Percentiles rank a stretch among this genome's conserved stretches.
phyloP scores from a whole-genome alignment of 2,329 filamentous ascomycete species.

The Penicillium sp. region DNA sequence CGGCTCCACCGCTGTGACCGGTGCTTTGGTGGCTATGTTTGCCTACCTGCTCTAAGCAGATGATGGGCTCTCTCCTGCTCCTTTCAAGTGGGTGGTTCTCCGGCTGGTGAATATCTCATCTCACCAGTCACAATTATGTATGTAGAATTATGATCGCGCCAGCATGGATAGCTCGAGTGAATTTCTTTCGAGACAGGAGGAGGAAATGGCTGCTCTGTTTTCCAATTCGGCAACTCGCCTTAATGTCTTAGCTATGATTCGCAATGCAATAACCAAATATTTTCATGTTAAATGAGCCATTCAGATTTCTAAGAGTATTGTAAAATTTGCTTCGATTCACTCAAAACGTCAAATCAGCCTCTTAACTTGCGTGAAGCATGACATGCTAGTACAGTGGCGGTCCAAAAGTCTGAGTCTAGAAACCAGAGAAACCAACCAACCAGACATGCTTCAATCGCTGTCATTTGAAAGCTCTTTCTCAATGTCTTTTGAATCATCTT shows the following conservation, averaged over 20 bases:
- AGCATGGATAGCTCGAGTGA: background rate
- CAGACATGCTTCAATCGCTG: no score
- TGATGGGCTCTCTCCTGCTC: background rate
- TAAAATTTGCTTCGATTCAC: background rate
- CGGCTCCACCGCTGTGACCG: slow-evolving; percentile 19
- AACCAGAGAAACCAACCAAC: no score
- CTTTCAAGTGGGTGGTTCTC: background rate
- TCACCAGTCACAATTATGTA: background rate
- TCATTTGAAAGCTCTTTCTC: no score
- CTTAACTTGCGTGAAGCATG: background rate
- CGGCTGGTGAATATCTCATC: background rate
- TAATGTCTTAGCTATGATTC: slow-evolving; percentile 14
- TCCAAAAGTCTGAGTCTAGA: no score
- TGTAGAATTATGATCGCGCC: background rate
- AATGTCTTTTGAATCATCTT: no score
- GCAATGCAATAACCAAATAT: slow-evolving; percentile 2
- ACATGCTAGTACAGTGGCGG: background rate
- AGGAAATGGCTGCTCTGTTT: background rate
- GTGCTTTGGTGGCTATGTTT: slow-evolving; percentile 25
- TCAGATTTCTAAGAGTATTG: background rate
- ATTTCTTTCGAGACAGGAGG: background rate
- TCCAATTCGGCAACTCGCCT: slow-evolving; percentile 1
- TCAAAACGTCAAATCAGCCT: background rate
- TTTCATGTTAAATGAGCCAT: background rate
- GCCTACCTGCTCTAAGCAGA: slow-evolving; percentile 24